These are phyloP conservation scores for Hypoxylon sp. DNA, from an alignment of 2,329 filamentous ascomycete genomes.

Conservation along the genomic window DNA sequence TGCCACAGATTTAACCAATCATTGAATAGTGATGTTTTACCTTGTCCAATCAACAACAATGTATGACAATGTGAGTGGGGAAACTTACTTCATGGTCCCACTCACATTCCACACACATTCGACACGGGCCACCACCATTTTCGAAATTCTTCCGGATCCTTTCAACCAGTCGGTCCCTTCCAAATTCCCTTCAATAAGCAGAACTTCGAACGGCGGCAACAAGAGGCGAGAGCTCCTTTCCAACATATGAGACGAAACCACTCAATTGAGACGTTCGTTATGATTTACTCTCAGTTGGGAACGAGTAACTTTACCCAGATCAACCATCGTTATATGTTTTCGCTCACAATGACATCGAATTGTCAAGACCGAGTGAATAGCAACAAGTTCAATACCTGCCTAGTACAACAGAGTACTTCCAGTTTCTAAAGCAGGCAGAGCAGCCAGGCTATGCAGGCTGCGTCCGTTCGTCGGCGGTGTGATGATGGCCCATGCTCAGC, in stretches of 20 bases:
- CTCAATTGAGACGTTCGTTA: constrained; percentile 4
- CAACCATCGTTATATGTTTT: background rate
- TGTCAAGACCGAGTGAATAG: constrained; percentile 6
- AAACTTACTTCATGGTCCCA: constrained; percentile 20
- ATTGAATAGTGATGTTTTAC: constrained; percentile 15
- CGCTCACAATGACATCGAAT: background rate
- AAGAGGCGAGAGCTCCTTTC: constrained; percentile 11
- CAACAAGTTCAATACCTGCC: constrained; percentile 13
- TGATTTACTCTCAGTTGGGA: background rate
- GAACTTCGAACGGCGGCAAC: constrained; percentile 3
- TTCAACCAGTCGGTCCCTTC: background rate
- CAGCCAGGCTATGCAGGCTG: constrained; percentile 8
- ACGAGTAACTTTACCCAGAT: background rate
- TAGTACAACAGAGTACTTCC: constrained; percentile 19
- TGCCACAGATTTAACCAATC: constrained; percentile 28
- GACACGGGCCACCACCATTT: constrained; percentile 26
- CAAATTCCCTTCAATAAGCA: constrained; percentile 11
- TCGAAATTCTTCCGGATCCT: constrained; percentile 17
- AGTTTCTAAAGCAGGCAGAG: constrained; percentile 16
- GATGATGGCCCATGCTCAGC: constrained; percentile 34
- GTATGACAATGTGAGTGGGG: constrained; percentile 16
- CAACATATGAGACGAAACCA: background rate
- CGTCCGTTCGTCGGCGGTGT: constrained; percentile 26
- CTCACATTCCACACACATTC: constrained; percentile 9
- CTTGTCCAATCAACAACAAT: constrained; percentile 32